Conservation (phyloP, 1,284 basidiomycete genomes). For the Ganoderma lingzhi region DNA sequence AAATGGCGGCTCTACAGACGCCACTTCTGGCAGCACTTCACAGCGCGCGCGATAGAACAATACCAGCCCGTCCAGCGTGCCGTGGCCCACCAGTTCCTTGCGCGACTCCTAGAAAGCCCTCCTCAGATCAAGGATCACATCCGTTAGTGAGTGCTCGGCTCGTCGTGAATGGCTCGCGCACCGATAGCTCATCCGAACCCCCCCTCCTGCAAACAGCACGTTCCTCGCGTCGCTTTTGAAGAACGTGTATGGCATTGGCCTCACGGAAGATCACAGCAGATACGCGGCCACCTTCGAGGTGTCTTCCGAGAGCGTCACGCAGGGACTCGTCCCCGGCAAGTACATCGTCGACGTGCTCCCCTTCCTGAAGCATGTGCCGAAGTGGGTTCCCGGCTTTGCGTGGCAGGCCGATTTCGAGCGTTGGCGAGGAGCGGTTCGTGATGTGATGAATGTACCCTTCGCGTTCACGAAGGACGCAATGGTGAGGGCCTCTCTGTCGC, state of each 20-base stretch:
- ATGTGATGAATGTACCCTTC: slow-evolving; percentile 21
- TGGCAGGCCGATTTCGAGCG: slow-evolving; percentile 7
- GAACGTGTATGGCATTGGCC: slow-evolving; percentile 15
- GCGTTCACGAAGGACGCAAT: slow-evolving; percentile 6
- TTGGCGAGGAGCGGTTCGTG: slow-evolving; percentile 6
- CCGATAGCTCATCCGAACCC: background rate
- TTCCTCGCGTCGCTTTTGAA: slow-evolving; percentile 14
- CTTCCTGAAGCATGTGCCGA: slow-evolving; percentile 33
- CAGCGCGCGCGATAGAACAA: background rate
- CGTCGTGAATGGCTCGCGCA: background rate
- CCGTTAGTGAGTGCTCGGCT: background rate
- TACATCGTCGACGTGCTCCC: slow-evolving; percentile 32
- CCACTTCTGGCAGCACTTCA: slow-evolving; percentile 25
- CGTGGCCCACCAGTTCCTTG: background rate
- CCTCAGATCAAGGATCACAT: background rate
- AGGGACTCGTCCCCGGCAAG: slow-evolving; percentile 15
- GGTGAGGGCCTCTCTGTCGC: slow-evolving; percentile 5
- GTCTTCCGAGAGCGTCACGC: background rate
- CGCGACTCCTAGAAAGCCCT: slow-evolving; percentile 1
- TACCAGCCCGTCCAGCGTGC: slow-evolving; percentile 4
- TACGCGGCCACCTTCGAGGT: slow-evolving; percentile 11
- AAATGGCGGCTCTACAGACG: slow-evolving; percentile 32
- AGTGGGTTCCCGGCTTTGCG: slow-evolving; percentile 21
- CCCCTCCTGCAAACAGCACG: background rate
- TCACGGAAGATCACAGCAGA: slow-evolving; percentile 11